A percentile compares a stretch with the other conserved stretches of the same genome.
Evolutionary conservation across 352 stramenopile genomes (phyloP).

Genomic region (Phytophthora tubulina): DNA sequence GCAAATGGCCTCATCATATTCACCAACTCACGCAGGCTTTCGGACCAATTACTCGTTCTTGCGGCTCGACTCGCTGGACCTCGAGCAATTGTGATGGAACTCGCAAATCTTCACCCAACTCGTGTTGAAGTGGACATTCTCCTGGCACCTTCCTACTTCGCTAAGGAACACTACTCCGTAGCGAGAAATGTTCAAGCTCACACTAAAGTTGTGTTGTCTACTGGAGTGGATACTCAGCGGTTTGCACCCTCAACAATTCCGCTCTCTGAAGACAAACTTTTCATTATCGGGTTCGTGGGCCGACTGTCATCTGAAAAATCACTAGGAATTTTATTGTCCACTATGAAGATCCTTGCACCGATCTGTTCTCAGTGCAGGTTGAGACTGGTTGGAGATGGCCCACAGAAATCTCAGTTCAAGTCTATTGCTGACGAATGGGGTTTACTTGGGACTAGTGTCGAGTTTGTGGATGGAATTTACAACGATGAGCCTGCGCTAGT

Average conservation of each 20-base stretch:
- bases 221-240: conserved; percentile 48
- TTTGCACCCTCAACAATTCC: conserved; percentile 41
- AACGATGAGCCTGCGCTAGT: conserved; percentile 48
- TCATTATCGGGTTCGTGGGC: conserved; percentile 61
- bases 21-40: conserved; percentile 48
- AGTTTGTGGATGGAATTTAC: conserved; percentile 63
- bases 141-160: conserved; percentile 65
- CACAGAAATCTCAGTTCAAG: conserved; percentile 40
- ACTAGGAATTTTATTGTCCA: conserved; percentile 47
- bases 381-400: conserved; percentile 51
- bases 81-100: conserved; percentile 57
- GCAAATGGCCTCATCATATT: conserved; percentile 55
- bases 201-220: conserved; percentile 48
- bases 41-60: conserved; percentile 48
- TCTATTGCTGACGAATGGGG: conserved; percentile 43
- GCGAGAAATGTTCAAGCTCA: conserved; percentile 28
- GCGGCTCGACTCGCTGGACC: conserved; percentile 48
- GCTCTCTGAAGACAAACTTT: conserved; percentile 14
- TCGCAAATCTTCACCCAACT: conserved; percentile 58
- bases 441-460: conserved; percentile 37
- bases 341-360: conserved; percentile 38
- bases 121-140: conserved; percentile 53
- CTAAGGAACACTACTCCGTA: conserved; percentile 56
- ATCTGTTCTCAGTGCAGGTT: conserved; percentile 39
- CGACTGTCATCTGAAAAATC: conserved; percentile 63